These are phyloP conservation scores for Aspergillus sclerotioniger DNA, from an alignment of 495 filamentous ascomycete genomes.

Conservation along the genomic window DNA sequence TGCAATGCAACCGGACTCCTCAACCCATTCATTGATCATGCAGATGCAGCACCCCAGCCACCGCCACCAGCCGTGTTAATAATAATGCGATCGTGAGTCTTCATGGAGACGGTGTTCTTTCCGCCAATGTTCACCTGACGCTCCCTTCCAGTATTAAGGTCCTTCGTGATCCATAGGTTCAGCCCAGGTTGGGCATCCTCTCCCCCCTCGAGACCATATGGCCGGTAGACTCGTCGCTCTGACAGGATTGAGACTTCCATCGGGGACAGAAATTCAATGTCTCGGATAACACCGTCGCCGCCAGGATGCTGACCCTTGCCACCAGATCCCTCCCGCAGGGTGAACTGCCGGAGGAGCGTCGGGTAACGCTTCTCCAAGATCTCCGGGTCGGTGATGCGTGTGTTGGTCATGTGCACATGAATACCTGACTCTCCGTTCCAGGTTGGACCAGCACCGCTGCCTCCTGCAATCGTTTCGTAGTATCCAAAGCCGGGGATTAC, in stretches of 20 bases:
- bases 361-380: conserved; percentile 89
- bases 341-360: conserved; percentile 78
- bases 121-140: conserved; percentile 80
- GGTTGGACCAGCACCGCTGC: conserved; percentile 73
- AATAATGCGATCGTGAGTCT: conserved; percentile 83
- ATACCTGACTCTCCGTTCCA: conserved; percentile 88
- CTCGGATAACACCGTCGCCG: conserved; percentile 37
- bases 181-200: conserved; percentile 55
- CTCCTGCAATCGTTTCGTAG: conserved; percentile 91
- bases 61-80: conserved; percentile 57
- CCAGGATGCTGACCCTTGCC: conserved; percentile 36
- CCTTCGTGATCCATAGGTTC: conserved; percentile 71
- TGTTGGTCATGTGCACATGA: conserved; percentile 95
- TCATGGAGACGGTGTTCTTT: conserved; percentile 90
- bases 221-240: conserved; percentile 77
- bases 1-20: neutral
- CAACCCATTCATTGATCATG: neutral
- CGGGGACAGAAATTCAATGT: conserved; percentile 40
- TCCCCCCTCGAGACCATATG: conserved; percentile 82
- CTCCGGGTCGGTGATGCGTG: conserved; percentile 88
- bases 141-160: conserved; percentile 53
- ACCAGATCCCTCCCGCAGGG: conserved; percentile 61
- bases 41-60: conserved; percentile 41
- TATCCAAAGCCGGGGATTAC: conserved; percentile 70
- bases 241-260: conserved; percentile 83